phyloP scores from a whole-genome alignment of 1,284 basidiomycete genomes.

The Sporisorium graminicola region DNA sequence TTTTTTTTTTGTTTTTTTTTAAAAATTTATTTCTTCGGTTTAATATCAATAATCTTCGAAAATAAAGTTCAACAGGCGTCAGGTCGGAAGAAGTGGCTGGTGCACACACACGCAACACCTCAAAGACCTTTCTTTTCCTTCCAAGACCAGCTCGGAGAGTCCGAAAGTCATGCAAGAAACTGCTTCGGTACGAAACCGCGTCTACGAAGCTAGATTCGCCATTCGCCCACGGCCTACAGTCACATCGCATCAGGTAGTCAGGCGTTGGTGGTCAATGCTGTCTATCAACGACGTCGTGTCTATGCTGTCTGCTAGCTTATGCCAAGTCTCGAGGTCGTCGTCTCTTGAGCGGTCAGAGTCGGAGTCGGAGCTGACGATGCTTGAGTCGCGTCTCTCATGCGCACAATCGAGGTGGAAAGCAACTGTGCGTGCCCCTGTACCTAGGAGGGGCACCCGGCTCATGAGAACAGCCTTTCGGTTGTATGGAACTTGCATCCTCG shows the following conservation, averaged over 20 bases:
- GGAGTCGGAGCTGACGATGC: no score
- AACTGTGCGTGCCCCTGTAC: no score
- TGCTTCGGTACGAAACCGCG: neutral
- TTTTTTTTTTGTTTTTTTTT: neutral
- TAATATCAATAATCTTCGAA: no score
- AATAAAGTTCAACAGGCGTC: no score
- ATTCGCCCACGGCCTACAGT: neutral
- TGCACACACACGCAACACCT: neutral
- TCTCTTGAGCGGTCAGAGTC: neutral
- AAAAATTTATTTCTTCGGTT: neutral
- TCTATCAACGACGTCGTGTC: neutral
- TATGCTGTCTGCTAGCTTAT: neutral
- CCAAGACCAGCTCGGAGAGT: constrained; percentile 1
- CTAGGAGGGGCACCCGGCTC: no score
- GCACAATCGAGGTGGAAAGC: no score
- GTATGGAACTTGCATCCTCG: no score
- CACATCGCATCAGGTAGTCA: neutral
- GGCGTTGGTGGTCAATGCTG: neutral
- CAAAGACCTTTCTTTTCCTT: neutral
- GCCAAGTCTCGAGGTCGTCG: neutral
- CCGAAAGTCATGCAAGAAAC: neutral
- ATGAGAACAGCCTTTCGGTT: no score
- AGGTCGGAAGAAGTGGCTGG: neutral
- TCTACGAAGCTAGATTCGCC: neutral
- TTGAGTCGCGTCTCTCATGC: neutral